Percentiles rank a stretch among this genome's conserved stretches.
Evolutionary conservation across 768 basidiomycete species (phyloP).

Genomic region (Tylopilus sp.): DNA sequence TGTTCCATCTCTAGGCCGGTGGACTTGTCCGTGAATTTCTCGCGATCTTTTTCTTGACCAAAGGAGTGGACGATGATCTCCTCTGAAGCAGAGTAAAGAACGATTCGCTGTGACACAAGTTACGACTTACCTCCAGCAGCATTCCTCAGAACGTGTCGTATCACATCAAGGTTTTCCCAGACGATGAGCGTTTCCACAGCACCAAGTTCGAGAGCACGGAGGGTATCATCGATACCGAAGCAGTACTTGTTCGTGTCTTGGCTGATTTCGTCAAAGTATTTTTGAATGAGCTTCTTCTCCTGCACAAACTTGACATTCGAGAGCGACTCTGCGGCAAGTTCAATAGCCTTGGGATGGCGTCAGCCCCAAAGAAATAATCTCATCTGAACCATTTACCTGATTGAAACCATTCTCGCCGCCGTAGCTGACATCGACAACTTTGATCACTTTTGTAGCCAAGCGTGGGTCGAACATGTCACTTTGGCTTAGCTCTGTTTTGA

Average conservation of each 20-base stretch:
- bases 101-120: neutral
- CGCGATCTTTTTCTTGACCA: conserved; percentile 88
- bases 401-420: conserved; percentile 99
- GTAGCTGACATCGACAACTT: conserved; percentile 97
- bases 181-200: conserved; percentile 97
- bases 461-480: conserved; percentile 95
- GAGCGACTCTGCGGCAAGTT: conserved; percentile 91
- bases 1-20: conserved; percentile 97
- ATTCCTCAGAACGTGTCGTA: conserved; percentile 84
- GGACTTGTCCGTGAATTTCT: conserved; percentile 93
- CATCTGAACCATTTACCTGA: conserved; percentile 54
- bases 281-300: conserved; percentile 96
- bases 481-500: conserved; percentile 96
- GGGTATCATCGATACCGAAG: conserved; percentile 95
- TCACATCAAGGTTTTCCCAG: conserved; percentile 96
- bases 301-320: conserved; percentile 99
- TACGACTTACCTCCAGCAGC: conserved; percentile 73
- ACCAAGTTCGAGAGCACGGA: conserved; percentile 94
- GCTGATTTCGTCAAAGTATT: conserved; percentile 99
- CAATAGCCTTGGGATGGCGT: conserved; percentile 68
- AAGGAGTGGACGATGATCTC: conserved; percentile 78
- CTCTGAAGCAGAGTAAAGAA: conserved; percentile 44
- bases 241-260: conserved; percentile 95
- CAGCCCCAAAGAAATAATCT: neutral
- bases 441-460: conserved; percentile 88